A percentile compares a stretch with the other conserved stretches of the same genome.
Conservation (phyloP, 371 early-diverging fungal species). For the Actinomucor elegans region DNA sequence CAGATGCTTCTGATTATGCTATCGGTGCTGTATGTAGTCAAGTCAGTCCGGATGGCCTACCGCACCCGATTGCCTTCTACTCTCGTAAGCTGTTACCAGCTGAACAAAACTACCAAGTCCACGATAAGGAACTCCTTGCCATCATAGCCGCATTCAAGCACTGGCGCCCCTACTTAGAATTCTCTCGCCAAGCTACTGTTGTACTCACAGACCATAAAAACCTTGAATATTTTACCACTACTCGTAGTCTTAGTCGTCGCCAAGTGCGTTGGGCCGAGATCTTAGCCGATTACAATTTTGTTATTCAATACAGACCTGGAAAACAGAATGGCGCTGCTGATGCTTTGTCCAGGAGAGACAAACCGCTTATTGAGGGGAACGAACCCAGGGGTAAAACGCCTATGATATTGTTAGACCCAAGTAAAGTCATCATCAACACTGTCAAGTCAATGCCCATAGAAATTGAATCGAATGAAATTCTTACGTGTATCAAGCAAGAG, state of each 20-base stretch:
- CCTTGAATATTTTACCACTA: slow-evolving; percentile 36
- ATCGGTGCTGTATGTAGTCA: slow-evolving; percentile 50
- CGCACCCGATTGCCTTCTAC: slow-evolving; percentile 42
- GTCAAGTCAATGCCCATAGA: too few relatives aligned
- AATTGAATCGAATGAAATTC: too few relatives aligned
- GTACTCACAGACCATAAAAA: slow-evolving; percentile 54
- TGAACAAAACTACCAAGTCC: slow-evolving; percentile 44
- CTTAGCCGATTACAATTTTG: slow-evolving; percentile 35
- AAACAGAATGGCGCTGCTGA: slow-evolving; percentile 36
- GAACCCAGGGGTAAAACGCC: too few relatives aligned
- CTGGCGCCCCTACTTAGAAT: slow-evolving; percentile 48
- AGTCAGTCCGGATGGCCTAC: slow-evolving; percentile 7
- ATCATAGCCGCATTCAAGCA: slow-evolving; percentile 35
- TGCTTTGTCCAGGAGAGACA: slow-evolving; percentile 44
- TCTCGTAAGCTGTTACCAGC: slow-evolving; percentile 30
- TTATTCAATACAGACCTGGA: slow-evolving; percentile 41
- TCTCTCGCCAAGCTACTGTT: slow-evolving; percentile 19
- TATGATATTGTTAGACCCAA: too few relatives aligned
- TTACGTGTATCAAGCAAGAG: too few relatives aligned
- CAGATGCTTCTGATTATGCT: slow-evolving; percentile 52
- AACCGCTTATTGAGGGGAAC: too few relatives aligned
- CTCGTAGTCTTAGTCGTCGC: slow-evolving; percentile 25
- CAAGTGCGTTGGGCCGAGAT: slow-evolving; percentile 39
- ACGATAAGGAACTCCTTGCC: slow-evolving; percentile 52
- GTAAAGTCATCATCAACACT: too few relatives aligned